Percentiles rank a stretch among this genome's conserved stretches.
These are phyloP conservation scores for Catunica adiposa DNA, from an alignment of 2,329 filamentous ascomycete genomes.

Conservation along the genomic window DNA sequence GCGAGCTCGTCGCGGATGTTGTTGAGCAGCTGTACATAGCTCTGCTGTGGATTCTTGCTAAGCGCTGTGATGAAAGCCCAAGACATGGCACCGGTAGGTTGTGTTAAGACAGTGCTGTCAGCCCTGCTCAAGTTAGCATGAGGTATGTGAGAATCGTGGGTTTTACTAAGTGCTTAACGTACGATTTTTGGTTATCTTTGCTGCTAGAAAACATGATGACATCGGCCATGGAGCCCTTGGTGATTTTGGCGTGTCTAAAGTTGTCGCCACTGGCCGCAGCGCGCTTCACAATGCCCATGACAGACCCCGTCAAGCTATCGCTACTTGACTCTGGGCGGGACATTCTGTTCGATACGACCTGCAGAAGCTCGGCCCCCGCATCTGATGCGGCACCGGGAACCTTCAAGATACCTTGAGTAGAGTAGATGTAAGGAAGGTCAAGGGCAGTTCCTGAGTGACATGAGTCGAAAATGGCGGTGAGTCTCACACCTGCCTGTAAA, in stretches of 20 bases:
- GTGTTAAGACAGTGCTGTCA: slow-evolving; percentile 76
- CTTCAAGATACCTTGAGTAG: slow-evolving; percentile 51
- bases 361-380: slow-evolving; percentile 45
- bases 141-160: not conserved
- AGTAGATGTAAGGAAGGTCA: slow-evolving; percentile 53
- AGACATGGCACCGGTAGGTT: slow-evolving; percentile 95
- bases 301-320: slow-evolving; percentile 37
- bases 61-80: slow-evolving; percentile 89
- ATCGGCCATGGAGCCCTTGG: slow-evolving; percentile 87
- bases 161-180: slow-evolving; percentile 26
- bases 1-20: slow-evolving; percentile 86
- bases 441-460: slow-evolving; percentile 52
- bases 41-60: slow-evolving; percentile 94
- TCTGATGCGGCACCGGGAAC: slow-evolving; percentile 53
- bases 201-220: slow-evolving; percentile 96
- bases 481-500: slow-evolving; percentile 36
- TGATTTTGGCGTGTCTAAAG: slow-evolving; percentile 70
- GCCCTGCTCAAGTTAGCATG: slow-evolving; percentile 38
- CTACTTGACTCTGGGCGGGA: slow-evolving; percentile 1
- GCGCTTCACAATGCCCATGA: slow-evolving; percentile 38
- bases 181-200: slow-evolving; percentile 92
- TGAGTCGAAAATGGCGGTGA: slow-evolving; percentile 48
- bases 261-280: slow-evolving; percentile 48
- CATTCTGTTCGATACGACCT: slow-evolving; percentile 39
- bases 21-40: slow-evolving; percentile 91